Conservation (phyloP, 805 yeast species). For the Nakazawaea ernobii region DNA sequence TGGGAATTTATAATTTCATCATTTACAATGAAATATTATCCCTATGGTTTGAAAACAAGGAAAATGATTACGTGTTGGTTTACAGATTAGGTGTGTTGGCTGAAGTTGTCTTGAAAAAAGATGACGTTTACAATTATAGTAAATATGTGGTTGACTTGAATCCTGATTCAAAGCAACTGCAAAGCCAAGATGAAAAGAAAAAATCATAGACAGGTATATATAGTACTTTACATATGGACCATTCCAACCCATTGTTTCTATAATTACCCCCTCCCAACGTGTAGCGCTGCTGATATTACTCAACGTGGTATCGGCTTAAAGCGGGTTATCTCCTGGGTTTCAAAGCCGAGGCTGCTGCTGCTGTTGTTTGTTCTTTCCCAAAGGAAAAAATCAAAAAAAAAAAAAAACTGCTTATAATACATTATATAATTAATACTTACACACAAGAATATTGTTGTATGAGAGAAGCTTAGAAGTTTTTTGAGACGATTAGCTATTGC, state of each 20-base stretch:
- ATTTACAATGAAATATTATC: slow-evolving; percentile 72
- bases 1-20: slow-evolving; percentile 78
- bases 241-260: too few species aligned
- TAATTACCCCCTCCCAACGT: too few species aligned
- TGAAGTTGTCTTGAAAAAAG: slow-evolving; percentile 27
- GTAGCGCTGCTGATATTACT: too few species aligned
- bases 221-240: too few species aligned
- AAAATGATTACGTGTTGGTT: slow-evolving; percentile 45
- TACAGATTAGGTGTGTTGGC: slow-evolving; percentile 57
- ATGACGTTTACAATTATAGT: not conserved
- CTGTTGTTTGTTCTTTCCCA: not conserved
- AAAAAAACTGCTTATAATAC: not conserved
- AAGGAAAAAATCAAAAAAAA: too few species aligned
- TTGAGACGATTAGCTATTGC: too few species aligned
- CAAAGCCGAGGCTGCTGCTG: not conserved
- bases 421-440: too few species aligned
- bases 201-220: too few species aligned
- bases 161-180: not conserved
- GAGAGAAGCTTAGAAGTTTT: too few species aligned
- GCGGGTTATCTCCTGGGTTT: not conserved
- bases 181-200: too few species aligned
- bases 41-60: slow-evolving; percentile 48
- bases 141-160: slow-evolving; percentile 1
- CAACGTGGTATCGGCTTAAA: not conserved
- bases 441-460: too few species aligned